phyloP scores from a whole-genome alignment of 352 stramenopile species.

The Vaucheria bursata region DNA sequence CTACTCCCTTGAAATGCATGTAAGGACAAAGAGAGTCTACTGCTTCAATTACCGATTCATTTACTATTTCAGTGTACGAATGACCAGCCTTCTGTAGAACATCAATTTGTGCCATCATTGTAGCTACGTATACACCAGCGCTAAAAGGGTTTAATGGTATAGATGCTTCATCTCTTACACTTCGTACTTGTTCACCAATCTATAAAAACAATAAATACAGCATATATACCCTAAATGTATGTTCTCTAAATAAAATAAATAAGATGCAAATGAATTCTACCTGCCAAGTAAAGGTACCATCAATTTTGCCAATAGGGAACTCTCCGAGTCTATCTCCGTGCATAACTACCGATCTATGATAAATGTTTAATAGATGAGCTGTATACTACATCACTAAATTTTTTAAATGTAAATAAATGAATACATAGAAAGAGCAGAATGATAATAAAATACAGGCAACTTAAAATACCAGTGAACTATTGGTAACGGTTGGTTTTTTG shows the following conservation, averaged over 20 bases:
- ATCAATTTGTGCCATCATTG: slow-evolving; percentile 98
- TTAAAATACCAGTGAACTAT: background rate
- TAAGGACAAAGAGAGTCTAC: slow-evolving; percentile 95
- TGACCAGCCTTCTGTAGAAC: slow-evolving; percentile 86
- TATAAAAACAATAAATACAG: slow-evolving; percentile 1
- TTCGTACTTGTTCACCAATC: slow-evolving; percentile 89
- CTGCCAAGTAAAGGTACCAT: slow-evolving; percentile 91
- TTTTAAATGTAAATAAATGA: background rate
- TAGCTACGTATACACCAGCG: slow-evolving; percentile 87
- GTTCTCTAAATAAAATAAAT: too few relatives aligned
- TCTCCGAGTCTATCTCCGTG: slow-evolving; percentile 81
- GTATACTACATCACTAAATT: background rate
- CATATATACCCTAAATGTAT: background rate
- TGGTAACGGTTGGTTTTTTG: background rate
- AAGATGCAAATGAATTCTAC: too few relatives aligned
- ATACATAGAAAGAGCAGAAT: background rate
- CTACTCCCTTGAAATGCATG: slow-evolving; percentile 94
- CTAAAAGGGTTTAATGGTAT: slow-evolving; percentile 93
- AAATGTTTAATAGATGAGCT: background rate
- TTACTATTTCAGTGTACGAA: slow-evolving; percentile 95
- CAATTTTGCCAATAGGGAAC: slow-evolving; percentile 93
- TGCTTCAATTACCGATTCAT: slow-evolving; percentile 96
- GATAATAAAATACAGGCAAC: background rate
- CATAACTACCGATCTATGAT: slow-evolving; percentile 91
- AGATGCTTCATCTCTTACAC: slow-evolving; percentile 82